A percentile compares a stretch with the other conserved stretches of the same genome.
phyloP scores from a whole-genome alignment of 768 basidiomycete species.

The Dentipellis sp. region DNA sequence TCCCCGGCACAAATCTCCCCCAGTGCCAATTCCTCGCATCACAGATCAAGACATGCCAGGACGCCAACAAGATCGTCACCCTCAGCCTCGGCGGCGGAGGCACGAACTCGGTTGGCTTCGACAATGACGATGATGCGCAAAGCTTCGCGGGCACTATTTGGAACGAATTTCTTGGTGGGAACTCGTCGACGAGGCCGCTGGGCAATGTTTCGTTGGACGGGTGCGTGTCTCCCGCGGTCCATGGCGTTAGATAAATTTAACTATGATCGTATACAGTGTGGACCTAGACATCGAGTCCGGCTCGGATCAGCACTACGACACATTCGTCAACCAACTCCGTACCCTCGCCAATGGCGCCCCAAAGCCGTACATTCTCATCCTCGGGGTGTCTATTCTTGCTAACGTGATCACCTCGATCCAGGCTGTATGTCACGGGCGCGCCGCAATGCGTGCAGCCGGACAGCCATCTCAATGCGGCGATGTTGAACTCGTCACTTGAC shows the following conservation, averaged over 20 bases:
- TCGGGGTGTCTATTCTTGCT: not conserved
- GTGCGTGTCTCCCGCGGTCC: slow-evolving; percentile 18
- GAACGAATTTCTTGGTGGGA: slow-evolving; percentile 42
- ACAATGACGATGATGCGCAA: slow-evolving; percentile 27
- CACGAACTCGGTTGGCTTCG: slow-evolving; percentile 30
- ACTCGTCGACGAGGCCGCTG: slow-evolving; percentile 33
- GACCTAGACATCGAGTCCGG: slow-evolving; percentile 33
- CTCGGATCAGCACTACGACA: slow-evolving; percentile 22
- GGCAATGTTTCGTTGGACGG: slow-evolving; percentile 38
- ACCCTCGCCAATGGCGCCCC: slow-evolving; percentile 23
- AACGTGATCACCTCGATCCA: slow-evolving; percentile 3
- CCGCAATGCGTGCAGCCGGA: no score
- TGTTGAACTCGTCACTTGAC: no score
- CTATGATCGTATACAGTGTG: slow-evolving; percentile 15
- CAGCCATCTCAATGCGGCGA: no score
- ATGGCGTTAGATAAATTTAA: not conserved
- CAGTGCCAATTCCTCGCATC: slow-evolving; percentile 33
- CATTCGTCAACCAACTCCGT: slow-evolving; percentile 29
- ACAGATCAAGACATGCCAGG: slow-evolving; percentile 38
- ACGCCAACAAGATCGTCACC: slow-evolving; percentile 38
- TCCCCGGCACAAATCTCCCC: slow-evolving; percentile 31
- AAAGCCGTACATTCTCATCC: slow-evolving; percentile 22
- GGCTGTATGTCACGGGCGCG: slow-evolving; percentile 28
- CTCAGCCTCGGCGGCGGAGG: slow-evolving; percentile 37
- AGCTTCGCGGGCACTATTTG: slow-evolving; percentile 30